phyloP scores from a whole-genome alignment of 805 yeast species.

The Candida peoriensis region DNA sequence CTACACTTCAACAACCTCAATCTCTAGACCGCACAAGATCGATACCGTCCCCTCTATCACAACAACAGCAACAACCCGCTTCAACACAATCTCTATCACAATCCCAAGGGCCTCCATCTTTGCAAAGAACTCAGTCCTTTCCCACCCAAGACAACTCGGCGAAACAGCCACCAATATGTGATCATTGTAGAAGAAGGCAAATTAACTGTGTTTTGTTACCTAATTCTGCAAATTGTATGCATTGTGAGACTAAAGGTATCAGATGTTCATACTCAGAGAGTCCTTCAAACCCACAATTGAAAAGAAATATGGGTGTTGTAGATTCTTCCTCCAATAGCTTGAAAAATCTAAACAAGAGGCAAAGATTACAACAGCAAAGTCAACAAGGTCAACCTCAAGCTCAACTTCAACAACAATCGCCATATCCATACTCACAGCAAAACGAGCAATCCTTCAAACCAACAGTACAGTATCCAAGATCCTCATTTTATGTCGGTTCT shows the following conservation, averaged over 20 bases:
- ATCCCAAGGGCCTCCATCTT: slow-evolving; percentile 5
- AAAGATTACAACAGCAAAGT: slow-evolving; percentile 6
- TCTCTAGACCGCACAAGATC: slow-evolving; percentile 9
- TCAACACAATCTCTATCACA: slow-evolving; percentile 6
- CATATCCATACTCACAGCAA: slow-evolving; percentile 9
- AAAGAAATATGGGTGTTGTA: slow-evolving; percentile 25
- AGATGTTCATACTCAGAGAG: slow-evolving; percentile 72
- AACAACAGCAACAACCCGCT: slow-evolving; percentile 2
- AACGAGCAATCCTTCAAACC: slow-evolving; percentile 13
- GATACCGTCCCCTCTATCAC: slow-evolving; percentile 6
- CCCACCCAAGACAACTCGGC: slow-evolving; percentile 7
- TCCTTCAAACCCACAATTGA: slow-evolving; percentile 36
- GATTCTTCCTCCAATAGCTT: slow-evolving; percentile 9
- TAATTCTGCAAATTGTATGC: slow-evolving; percentile 59
- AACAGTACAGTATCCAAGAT: slow-evolving; percentile 82
- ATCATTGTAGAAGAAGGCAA: slow-evolving; percentile 76
- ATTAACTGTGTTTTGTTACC: slow-evolving; percentile 72
- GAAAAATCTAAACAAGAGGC: slow-evolving; percentile 2
- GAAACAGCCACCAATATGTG: slow-evolving; percentile 53
- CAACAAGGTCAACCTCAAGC: slow-evolving; percentile 1
- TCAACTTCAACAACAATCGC: slow-evolving; percentile 1
- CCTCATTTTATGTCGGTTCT: slow-evolving; percentile 84
- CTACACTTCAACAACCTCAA: no score
- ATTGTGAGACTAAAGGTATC: slow-evolving; percentile 69
- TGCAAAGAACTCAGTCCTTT: slow-evolving; percentile 2